Base-by-base conservation (phyloP, 352 stramenopile genomes). In the Phytophthora fragariae region DNA sequence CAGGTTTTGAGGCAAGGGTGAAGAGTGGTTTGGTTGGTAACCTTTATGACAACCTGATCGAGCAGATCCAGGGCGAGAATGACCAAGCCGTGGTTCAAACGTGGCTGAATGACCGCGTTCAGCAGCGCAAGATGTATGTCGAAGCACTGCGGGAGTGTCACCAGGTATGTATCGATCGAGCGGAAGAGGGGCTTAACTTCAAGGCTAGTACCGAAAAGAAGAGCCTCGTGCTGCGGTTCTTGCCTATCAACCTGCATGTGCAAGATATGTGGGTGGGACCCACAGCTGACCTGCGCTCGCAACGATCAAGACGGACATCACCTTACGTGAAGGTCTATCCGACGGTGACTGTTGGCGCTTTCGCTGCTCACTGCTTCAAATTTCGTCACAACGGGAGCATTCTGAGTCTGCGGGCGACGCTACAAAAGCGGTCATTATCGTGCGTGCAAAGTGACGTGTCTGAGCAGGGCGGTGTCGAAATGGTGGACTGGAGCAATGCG, bases 131-230 rank as follows among this genome's bases (percentile, higher is more conserved):
- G 14, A 76, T 87, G 78, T 95, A 95, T 55, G 78, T 94, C 29
- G 82, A 91, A 9, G 83, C 82, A 2, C 60, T 96, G 17, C 76
- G 80, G 15, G 85, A 96, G 50, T 94, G 87, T 55, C 84, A 91
- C 53, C 80, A 91, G 55, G 39, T 91, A 39, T 96, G 84, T 55
- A 77, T 93, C 24, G 80, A 84, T 5, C 86, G 89, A 27, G 85
- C 86, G 1, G 86, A 87, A 29, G 81, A 92, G 67, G 86, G 87
- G 2, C 50, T 92, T 4, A 92, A 94, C 56, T 94, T 93, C 69
- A 96, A 96, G 71, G 70, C 86, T 2, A 96, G 89, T 70, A 93
- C 86, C 0, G 87, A 94, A 64, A 96, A 96, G 76, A 94, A 94
- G 63, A 93, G 84, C 15, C 60, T 89, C 1, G 70, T 83, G 4